These are phyloP conservation scores for Moelleriella libera DNA, from an alignment of 2,329 filamentous ascomycete genomes.

Conservation along the genomic window DNA sequence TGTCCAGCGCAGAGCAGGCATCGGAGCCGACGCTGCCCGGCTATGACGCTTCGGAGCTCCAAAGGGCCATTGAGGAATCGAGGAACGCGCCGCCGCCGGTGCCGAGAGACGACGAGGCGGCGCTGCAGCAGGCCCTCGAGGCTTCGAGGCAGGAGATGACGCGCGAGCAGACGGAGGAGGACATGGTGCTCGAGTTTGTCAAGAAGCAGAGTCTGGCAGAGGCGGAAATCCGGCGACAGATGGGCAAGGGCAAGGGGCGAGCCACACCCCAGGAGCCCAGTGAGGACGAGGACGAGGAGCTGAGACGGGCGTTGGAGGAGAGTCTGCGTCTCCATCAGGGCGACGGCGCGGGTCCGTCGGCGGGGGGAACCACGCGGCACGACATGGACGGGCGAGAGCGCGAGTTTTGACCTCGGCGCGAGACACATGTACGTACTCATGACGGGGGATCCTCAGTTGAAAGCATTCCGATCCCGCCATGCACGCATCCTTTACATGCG, in stretches of 20 bases:
- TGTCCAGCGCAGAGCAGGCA: slow-evolving; percentile 3
- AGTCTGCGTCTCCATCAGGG: slow-evolving; percentile 30
- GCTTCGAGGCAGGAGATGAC: slow-evolving; percentile 28
- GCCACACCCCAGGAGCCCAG: slow-evolving; percentile 11
- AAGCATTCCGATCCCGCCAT: too few species aligned
- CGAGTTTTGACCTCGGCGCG: too few species aligned
- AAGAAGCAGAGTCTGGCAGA: slow-evolving; percentile 65
- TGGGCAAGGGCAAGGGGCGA: slow-evolving; percentile 19
- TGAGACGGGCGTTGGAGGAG: slow-evolving; percentile 38
- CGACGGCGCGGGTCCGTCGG: slow-evolving; percentile 12
- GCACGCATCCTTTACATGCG: too few species aligned
- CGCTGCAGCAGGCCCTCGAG: slow-evolving; percentile 30
- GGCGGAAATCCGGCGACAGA: slow-evolving; percentile 32
- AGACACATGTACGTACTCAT: too few species aligned
- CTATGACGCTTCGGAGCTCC: slow-evolving; percentile 18
- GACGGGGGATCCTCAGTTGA: too few species aligned
- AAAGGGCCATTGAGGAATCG: slow-evolving; percentile 25
- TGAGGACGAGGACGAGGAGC: slow-evolving; percentile 37
- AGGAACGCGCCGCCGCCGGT: slow-evolving; percentile 6
- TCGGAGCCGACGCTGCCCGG: too few species aligned
- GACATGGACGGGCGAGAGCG: too few species aligned
- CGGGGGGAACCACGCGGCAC: neutral
- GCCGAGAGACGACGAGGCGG: slow-evolving; percentile 4
- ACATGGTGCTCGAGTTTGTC: slow-evolving; percentile 62
- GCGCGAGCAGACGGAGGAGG: slow-evolving; percentile 45